phyloP scores from a whole-genome alignment of 2,329 filamentous ascomycete species.

The Pseudocercospora fijiensis region DNA sequence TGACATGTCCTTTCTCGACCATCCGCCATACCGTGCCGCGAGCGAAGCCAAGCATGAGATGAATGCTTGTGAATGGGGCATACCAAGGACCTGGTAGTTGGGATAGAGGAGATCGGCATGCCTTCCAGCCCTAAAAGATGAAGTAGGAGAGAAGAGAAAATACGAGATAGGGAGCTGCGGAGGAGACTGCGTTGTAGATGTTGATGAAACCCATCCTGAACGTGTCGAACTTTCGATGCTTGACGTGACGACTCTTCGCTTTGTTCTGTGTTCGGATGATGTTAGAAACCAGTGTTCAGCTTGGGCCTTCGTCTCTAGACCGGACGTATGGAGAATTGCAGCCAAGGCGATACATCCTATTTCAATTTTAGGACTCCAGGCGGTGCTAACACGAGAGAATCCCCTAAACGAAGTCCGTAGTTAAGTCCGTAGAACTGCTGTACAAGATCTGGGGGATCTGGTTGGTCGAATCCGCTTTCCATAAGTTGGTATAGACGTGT shows the following conservation, averaged over 20 bases:
- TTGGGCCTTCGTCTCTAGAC: conserved; percentile 7
- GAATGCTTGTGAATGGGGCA: conserved; percentile 10
- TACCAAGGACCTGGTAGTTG: conserved; percentile 15
- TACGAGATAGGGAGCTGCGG: neutral
- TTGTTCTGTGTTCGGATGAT: neutral
- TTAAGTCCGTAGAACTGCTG: no score
- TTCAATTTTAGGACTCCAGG: neutral
- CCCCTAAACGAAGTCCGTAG: no score
- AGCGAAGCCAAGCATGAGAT: conserved; percentile 11
- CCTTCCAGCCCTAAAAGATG: conserved; percentile 3
- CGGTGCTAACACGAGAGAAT: neutral
- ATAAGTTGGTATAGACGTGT: no score
- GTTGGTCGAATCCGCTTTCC: no score
- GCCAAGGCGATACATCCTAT: neutral
- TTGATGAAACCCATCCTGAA: neutral
- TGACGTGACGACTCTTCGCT: neutral
- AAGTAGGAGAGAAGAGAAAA: neutral
- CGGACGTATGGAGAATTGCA: neutral
- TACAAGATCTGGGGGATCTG: no score
- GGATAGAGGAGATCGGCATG: conserved; percentile 10
- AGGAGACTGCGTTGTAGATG: neutral
- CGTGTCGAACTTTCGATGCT: neutral
- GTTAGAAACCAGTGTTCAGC: neutral
- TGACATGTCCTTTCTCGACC: conserved; percentile 10
- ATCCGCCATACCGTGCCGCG: conserved; percentile 12